These are phyloP conservation scores for Colletotrichum sp. DNA, from an alignment of 2,329 filamentous ascomycete genomes.

Conservation along the genomic window DNA sequence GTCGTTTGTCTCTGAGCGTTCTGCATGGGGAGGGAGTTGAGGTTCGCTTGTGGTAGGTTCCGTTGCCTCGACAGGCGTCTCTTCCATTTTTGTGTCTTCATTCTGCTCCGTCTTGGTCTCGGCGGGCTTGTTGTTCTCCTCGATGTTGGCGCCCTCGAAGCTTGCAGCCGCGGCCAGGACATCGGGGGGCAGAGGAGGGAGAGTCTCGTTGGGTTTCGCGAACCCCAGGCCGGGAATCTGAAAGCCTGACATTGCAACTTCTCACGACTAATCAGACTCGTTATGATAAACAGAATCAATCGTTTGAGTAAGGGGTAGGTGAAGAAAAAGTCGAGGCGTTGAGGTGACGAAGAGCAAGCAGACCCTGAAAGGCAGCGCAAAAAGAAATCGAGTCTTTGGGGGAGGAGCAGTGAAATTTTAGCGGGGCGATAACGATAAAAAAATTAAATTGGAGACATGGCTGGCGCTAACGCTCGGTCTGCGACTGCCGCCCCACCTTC, in stretches of 20 bases:
- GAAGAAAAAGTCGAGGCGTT: not conserved
- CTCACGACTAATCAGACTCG: rapidly evolving
- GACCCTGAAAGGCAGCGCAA: conserved; percentile 2
- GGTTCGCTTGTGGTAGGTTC: not conserved
- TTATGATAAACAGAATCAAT: rapidly evolving
- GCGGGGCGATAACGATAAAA: conserved; percentile 12
- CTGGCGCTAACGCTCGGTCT: not conserved
- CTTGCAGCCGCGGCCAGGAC: conserved; percentile 33
- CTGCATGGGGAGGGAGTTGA: not conserved
- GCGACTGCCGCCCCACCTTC: not conserved
- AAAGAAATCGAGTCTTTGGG: not conserved
- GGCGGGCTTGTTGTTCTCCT: not conserved
- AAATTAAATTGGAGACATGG: not conserved
- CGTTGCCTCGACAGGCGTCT: not conserved
- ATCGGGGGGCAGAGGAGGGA: conserved; percentile 43
- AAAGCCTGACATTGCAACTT: conserved; percentile 42
- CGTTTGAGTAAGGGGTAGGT: not conserved
- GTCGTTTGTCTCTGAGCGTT: not conserved
- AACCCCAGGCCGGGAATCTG: conserved; percentile 49
- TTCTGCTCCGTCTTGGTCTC: not conserved
- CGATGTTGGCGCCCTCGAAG: conserved; percentile 5
- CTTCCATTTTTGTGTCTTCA: conserved; percentile 8
- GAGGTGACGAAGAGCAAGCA: not conserved
- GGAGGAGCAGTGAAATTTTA: conserved; percentile 8
- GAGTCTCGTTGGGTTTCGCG: conserved; percentile 45